Base-by-base conservation (phyloP, 2,329 filamentous ascomycete genomes). In the Diaporthe helianthi region DNA sequence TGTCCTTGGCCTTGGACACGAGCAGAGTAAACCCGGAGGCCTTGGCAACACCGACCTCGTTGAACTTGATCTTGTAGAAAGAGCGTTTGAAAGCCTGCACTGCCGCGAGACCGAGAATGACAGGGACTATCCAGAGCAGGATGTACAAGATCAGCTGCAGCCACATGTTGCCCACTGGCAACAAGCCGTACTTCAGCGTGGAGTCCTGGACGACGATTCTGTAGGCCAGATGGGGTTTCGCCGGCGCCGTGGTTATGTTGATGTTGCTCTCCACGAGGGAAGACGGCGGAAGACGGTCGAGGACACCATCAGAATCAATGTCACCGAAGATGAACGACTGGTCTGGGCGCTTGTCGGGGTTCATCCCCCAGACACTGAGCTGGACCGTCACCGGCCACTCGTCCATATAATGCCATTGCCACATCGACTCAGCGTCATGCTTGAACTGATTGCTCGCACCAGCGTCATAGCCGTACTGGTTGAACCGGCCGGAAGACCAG, bases 351-450 rank as follows among this genome's bases (percentile, higher is more conserved):
- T 87, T 87, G 76, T 89, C 84, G 1, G 85, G 84, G 73, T 90
- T 88, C 75, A 90, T 88, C 49, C 89, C 89, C 89, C 89, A 90
- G 4, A 88, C 83, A 71, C 89, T 90, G 68, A 90, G 77, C 74
- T 90, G 87, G 63, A 87, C 83, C 47, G 84, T 79, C 5, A 84
- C 83, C 7, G 89, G 89, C 84, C 87, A 90, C 74, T 91, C 89
- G 3, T 83, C 81, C 83, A 89, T 85, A 69, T 90, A 87, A 71
- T 87, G 81, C 73, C 84, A 88, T 26, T 83, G 80, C 88, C 89
- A 90, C 8, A 79, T 76, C 12, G 82, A 80, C 61, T 87, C 81
- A 24, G 76, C 76, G 13, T 78, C 80, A 53, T 85, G 82, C 41
- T 79, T 74, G 76, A 90, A 83, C 6, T 77, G 68, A 70, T 88